Evolutionary conservation across 179 eudicot genomes (phyloP), one percentile per base, ranked within the genome.

Genomic region (Silene noctiflora): DNA sequence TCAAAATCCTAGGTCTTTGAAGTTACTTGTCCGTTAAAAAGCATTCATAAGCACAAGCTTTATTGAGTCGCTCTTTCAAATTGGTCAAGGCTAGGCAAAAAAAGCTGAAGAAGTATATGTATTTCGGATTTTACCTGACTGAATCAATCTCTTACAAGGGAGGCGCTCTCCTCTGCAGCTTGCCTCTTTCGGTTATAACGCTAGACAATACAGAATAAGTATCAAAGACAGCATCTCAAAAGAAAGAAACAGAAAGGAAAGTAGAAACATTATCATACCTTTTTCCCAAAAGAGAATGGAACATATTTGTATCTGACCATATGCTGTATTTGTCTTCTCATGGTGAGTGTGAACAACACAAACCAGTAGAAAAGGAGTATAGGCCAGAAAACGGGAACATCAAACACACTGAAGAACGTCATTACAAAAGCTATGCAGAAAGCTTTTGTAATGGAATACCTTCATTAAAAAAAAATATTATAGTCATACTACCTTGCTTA

Each of bases 381-480:
- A 2, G 97, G 97, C 97, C 97, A 92, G 75, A 89, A 92, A 19
- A 91, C 97, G 3, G 97, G 97, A 62, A 92, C 96, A 75, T 92
- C 97, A 85, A 92, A 92, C 21, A 82, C 73, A 58, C 86, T 78
- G 81, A 86, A 91, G 84, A 91, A 91, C 67, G 96, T 92, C 85
- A 88, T 72, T 63, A 84, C 77, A 68, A 92, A 91, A 76, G 94
- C 96, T 77, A 92, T 79, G 89, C 94, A 89, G 85, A 89, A 89
- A 19, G 96, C 96, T 85, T 88, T 91, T 65, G 89, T 87, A 67
- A 92, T 82, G 10, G 93, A 91, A 89, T 88, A 86, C 93, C 93
- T 92, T 78, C 77, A 82, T 53, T 22, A 9, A 61, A 64, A 62
- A 62, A 74, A 0, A 7, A n/a, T 31, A 44, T n/a, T 27, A 25